Percentiles rank a stretch among this genome's conserved stretches.
phyloP scores from a whole-genome alignment of 805 yeast species.

The Pichia eremophila region DNA sequence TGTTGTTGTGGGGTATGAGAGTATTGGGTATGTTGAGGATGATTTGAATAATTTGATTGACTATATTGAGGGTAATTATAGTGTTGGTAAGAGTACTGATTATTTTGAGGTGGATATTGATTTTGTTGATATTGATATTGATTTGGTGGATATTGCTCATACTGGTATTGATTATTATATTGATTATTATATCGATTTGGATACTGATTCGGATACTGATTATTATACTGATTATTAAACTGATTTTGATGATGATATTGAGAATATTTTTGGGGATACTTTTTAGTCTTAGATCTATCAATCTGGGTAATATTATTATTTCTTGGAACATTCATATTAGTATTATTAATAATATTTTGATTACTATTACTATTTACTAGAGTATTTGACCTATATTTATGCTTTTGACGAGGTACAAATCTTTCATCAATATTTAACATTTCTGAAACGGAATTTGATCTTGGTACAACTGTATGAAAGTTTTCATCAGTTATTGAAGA shows the following conservation, averaged over 20 bases:
- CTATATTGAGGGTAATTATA: neutral
- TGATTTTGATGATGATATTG: neutral
- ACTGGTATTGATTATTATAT: constrained; percentile 1
- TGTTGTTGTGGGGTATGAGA: too few relatives aligned
- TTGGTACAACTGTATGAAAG: constrained; percentile 1
- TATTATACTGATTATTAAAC: neutral
- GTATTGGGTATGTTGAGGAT: neutral
- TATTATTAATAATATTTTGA: too few relatives aligned
- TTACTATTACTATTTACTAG: too few relatives aligned
- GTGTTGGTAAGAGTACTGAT: neutral
- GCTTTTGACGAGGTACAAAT: constrained; percentile 30
- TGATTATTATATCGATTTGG: neutral
- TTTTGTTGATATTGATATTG: neutral
- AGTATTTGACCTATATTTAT: constrained; percentile 3
- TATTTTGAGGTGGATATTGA: neutral
- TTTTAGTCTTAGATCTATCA: too few relatives aligned
- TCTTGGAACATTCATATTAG: neutral
- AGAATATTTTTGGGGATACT: too few relatives aligned
- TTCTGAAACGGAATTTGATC: constrained; percentile 8
- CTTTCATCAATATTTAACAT: constrained; percentile 26
- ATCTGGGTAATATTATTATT: neutral
- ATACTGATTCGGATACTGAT: neutral
- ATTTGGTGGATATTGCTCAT: too few relatives aligned
- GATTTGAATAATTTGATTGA: neutral
- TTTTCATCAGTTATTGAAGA: neutral